Conservation (phyloP, 2,329 filamentous ascomycete species). For the Ascochyta koolunga region DNA sequence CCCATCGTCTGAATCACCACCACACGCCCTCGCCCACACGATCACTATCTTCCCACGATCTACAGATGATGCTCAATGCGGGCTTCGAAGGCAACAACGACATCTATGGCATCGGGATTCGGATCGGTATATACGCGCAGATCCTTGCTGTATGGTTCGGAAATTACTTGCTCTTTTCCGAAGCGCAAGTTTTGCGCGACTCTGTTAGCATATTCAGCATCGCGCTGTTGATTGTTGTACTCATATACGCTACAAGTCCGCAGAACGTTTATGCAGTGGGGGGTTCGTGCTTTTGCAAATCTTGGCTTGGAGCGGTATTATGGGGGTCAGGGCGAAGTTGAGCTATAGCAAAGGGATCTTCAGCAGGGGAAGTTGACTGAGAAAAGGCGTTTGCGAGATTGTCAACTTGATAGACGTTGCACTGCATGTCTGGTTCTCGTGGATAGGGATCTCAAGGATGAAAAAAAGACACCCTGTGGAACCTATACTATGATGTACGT, state of each 20-base stretch:
- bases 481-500: slow-evolving; percentile 24
- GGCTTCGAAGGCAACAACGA: slow-evolving; percentile 59
- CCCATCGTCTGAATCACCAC: background rate
- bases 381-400: slow-evolving; percentile 3
- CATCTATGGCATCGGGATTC: slow-evolving; percentile 37
- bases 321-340: slow-evolving; percentile 12
- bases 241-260: slow-evolving; percentile 19
- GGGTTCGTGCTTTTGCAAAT: slow-evolving; percentile 31
- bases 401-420: slow-evolving; percentile 10
- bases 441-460: slow-evolving; percentile 24
- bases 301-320: slow-evolving; percentile 21
- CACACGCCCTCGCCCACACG: background rate
- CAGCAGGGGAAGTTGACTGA: background rate
- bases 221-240: slow-evolving; percentile 24
- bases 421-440: slow-evolving; percentile 33
- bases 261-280: slow-evolving; percentile 23
- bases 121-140: slow-evolving; percentile 39
- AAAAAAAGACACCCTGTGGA: slow-evolving; percentile 25
- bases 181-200: slow-evolving; percentile 27
- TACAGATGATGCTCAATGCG: slow-evolving; percentile 3
- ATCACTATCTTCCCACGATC: background rate
- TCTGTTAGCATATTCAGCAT: slow-evolving; percentile 31
- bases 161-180: slow-evolving; percentile 32
- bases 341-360: slow-evolving; percentile 1
- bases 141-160: slow-evolving; percentile 35